Conservation (phyloP, 2,329 filamentous ascomycete species). For the Onygenales sp. region DNA sequence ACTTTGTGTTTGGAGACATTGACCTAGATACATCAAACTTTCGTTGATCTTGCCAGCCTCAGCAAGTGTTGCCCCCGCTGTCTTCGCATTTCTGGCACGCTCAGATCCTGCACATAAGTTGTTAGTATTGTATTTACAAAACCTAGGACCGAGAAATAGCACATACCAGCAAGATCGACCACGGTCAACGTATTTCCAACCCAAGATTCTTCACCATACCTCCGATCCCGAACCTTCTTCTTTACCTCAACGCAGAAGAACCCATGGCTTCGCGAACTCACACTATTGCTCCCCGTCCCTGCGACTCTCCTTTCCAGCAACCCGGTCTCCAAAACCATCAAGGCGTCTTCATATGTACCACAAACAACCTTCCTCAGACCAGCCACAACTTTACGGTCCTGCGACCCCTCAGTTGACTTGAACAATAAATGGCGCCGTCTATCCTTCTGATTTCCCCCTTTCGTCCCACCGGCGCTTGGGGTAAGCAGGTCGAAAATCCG, state of each 20-base stretch:
- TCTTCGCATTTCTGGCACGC: constrained; percentile 85
- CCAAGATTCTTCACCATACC: constrained; percentile 54
- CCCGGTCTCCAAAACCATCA: constrained; percentile 83
- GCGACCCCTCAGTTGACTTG: constrained; percentile 80
- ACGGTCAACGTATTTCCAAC: constrained; percentile 71
- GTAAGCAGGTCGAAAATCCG: constrained; percentile 88
- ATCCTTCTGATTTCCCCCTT: constrained; percentile 46
- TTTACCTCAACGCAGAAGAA: constrained; percentile 96
- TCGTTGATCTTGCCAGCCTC: constrained; percentile 99
- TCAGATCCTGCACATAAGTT: constrained; percentile 55
- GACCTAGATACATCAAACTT: constrained; percentile 94
- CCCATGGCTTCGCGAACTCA: constrained; percentile 83
- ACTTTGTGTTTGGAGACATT: constrained; percentile 92
- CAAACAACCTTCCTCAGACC: constrained; percentile 87
- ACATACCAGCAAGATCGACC: constrained; percentile 72
- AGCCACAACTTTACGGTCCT: constrained; percentile 88
- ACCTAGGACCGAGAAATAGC: background rate
- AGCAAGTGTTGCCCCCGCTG: constrained; percentile 79
- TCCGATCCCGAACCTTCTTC: constrained; percentile 52
- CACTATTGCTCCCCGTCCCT: constrained; percentile 86
- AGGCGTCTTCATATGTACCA: constrained; percentile 67
- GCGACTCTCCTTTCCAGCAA: constrained; percentile 78
- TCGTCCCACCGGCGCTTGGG: constrained; percentile 31
- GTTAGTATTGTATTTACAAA: background rate
- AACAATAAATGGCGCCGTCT: constrained; percentile 77